phyloP scores from a whole-genome alignment of 768 basidiomycete species.

The Lactarius pseudohatsudake region DNA sequence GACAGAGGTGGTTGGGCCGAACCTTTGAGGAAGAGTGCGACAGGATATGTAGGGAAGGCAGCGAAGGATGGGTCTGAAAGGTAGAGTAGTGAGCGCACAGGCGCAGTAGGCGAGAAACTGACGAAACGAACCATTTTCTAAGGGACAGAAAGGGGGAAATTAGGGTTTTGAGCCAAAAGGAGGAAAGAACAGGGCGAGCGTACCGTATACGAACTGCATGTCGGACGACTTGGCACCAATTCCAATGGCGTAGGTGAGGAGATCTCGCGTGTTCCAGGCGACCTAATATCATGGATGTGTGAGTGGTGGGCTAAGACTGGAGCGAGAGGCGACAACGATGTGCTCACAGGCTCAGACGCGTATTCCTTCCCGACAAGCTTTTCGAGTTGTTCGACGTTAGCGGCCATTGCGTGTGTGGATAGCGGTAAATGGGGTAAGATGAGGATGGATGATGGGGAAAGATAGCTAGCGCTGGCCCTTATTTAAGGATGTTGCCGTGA shows the following conservation, averaged over 20 bases:
- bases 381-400: constrained; percentile 44
- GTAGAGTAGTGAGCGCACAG: neutral
- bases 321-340: neutral
- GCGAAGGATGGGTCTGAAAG: constrained; percentile 62
- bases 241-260: constrained; percentile 75
- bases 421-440: neutral
- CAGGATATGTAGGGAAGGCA: constrained; percentile 83
- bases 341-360: constrained; percentile 54
- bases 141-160: neutral
- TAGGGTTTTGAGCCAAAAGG: neutral
- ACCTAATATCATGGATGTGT: constrained; percentile 46
- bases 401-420: constrained; percentile 7
- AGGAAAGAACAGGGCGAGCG: constrained; percentile 22
- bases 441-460: neutral
- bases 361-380: constrained; percentile 63
- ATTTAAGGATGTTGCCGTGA: neutral
- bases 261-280: constrained; percentile 80
- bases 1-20: constrained; percentile 10
- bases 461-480: neutral
- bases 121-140: constrained; percentile 34
- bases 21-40: constrained; percentile 74
- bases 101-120: neutral
- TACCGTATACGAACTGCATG: constrained; percentile 69
- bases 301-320: neutral
- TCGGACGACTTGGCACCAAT: constrained; percentile 82